Evolutionary conservation across 768 basidiomycete genomes (phyloP), one percentile per base, ranked within the genome.

Genomic region (Mycena amicta): DNA sequence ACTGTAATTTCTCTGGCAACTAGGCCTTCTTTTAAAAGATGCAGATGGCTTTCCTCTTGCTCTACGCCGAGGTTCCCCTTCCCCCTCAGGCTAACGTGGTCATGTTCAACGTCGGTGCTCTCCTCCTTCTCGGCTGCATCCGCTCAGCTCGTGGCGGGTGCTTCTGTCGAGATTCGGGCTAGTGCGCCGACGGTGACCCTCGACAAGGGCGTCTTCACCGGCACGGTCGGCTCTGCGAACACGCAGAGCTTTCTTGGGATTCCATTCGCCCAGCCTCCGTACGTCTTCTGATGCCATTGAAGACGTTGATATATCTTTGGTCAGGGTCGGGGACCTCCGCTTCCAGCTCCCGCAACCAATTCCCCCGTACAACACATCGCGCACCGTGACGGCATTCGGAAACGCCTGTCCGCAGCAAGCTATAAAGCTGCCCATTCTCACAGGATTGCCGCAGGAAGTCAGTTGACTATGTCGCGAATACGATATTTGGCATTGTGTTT

Each of bases 361-460:
- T 23, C 52, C 68, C 0, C 62, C 75, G 16, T 83, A 82, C 63
- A 74, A 54, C 2, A 74, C 75, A 16, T 69, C 63, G 12, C 66
- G 75, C 46, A 66, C 66, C 29, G 82, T 77, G 4, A 77, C 72
- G 1, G 57, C 67, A 0, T 80, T 75, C 60, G 82, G 82, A 0
- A 72, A 74, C 11, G 70, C 79, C n/a, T 85, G 83, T 56, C 79
- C 79, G 3, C 80, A 82, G 50, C 79, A 80, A 58, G 66, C 67
- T 23, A 53, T 73, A 2, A 61, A 61, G n/a, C 61, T 77, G 6
- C 74, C 77, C 2, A 33, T 71, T 2, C 66, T 70, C n/a, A 63
- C 66, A 2, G 68, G 70, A 16, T 60, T 75, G 4, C 53, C 70
- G 3, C 66, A 70, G 12, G 65, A 73, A 22, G 66, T 64, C n/a